These are phyloP conservation scores for Sanchytrium tribonematis DNA, from an alignment of 371 early-diverging fungal species.

Conservation along the genomic window DNA sequence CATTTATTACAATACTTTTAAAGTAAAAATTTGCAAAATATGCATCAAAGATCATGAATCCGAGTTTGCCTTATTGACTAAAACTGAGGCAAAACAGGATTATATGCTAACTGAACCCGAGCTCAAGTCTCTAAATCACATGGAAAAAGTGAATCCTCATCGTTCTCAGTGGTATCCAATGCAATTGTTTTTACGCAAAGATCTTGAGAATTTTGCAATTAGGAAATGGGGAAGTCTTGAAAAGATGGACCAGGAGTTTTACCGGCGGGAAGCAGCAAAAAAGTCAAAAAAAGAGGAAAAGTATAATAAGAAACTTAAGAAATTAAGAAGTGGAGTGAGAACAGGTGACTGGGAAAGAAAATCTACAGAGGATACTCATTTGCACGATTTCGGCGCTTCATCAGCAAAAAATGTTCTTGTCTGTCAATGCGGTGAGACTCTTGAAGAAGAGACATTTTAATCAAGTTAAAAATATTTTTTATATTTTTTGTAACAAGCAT, in stretches of 20 bases:
- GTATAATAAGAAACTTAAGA: neutral
- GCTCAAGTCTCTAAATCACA: neutral
- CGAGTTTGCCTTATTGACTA: neutral
- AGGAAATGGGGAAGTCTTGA: neutral
- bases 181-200: constrained; percentile 1
- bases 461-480: no score
- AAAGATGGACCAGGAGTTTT: neutral
- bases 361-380: neutral
- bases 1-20: neutral
- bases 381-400: neutral
- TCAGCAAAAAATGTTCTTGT: no score
- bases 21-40: neutral
- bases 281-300: neutral
- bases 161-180: neutral
- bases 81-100: neutral
- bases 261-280: neutral
- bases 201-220: neutral
- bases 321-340: neutral
- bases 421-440: no score
- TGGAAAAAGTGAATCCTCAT: neutral
- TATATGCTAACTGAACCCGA: neutral
- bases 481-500: no score
- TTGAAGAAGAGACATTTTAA: no score
- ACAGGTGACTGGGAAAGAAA: neutral
- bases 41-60: neutral